Evolutionary conservation across 2,329 filamentous ascomycete genomes (phyloP).

Genomic region (Aspergillus tanneri): DNA sequence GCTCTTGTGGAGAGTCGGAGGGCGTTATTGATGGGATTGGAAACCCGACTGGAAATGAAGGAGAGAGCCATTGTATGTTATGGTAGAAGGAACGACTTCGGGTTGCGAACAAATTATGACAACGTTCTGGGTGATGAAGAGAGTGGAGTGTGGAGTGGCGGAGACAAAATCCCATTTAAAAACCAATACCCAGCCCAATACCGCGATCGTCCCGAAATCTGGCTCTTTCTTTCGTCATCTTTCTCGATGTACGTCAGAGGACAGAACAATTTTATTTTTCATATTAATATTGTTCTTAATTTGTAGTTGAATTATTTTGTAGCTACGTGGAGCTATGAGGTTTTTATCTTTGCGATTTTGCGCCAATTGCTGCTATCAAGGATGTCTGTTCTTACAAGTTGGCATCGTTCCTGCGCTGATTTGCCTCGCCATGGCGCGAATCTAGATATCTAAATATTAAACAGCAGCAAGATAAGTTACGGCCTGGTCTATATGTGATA

Average conservation of each 20-base stretch:
- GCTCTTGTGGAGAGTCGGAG: conserved; percentile 19
- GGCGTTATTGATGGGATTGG: conserved; percentile 44
- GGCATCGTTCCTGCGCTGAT: conserved; percentile 36
- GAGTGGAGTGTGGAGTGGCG: conserved; percentile 15
- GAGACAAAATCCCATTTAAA: conserved; percentile 15
- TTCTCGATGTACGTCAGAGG: neutral
- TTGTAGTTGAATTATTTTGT: too few species aligned
- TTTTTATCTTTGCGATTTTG: conserved; percentile 25
- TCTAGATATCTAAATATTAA: too few species aligned
- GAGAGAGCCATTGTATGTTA: conserved; percentile 20
- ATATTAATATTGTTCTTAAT: neutral
- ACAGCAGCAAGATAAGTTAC: too few species aligned
- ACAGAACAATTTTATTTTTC: neutral
- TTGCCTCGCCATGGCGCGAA: too few species aligned
- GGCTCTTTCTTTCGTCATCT: conserved; percentile 7
- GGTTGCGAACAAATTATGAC: neutral
- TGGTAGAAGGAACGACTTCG: conserved; percentile 1
- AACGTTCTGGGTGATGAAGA: neutral
- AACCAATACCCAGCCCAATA: conserved; percentile 24
- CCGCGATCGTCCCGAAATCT: conserved; percentile 20
- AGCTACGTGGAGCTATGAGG: neutral
- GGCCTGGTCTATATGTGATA: too few species aligned
- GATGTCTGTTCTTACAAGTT: conserved; percentile 29
- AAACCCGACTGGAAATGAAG: conserved; percentile 34
- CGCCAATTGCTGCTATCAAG: conserved; percentile 35